Percentiles rank a stretch among this genome's conserved stretches.
phyloP scores from a whole-genome alignment of 2,329 filamentous ascomycete genomes.

The Aspergillus tanneri region DNA sequence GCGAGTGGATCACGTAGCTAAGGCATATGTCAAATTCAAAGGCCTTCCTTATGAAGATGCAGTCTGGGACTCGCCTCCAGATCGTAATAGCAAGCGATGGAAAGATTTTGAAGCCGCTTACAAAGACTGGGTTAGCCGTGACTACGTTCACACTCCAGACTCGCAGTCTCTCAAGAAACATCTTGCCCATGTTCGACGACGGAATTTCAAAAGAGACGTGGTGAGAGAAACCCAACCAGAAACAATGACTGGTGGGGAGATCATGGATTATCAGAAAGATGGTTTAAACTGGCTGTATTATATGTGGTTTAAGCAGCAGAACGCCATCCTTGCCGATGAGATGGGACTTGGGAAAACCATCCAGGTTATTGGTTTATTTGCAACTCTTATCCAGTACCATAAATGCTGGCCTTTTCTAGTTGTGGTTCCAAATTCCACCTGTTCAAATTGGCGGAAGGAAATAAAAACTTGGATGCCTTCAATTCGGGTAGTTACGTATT shows the following conservation, averaged over 20 bases:
- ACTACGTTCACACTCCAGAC: slow-evolving; percentile 65
- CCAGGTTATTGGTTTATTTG: slow-evolving; percentile 81
- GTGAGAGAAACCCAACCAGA: slow-evolving; percentile 71
- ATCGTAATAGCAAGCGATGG: slow-evolving; percentile 62
- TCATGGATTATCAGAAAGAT: slow-evolving; percentile 93
- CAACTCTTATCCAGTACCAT: slow-evolving; percentile 67
- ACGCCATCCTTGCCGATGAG: slow-evolving; percentile 90
- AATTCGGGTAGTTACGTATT: slow-evolving; percentile 87
- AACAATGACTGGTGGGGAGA: slow-evolving; percentile 70
- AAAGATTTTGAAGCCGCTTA: slow-evolving; percentile 79
- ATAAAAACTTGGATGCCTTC: slow-evolving; percentile 90
- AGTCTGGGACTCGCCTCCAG: slow-evolving; percentile 83
- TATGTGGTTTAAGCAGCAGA: slow-evolving; percentile 79
- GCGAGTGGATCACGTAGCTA: slow-evolving; percentile 68
- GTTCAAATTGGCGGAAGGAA: slow-evolving; percentile 95
- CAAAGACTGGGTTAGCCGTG: slow-evolving; percentile 77
- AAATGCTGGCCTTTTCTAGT: slow-evolving; percentile 88
- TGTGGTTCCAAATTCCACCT: slow-evolving; percentile 91
- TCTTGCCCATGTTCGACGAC: slow-evolving; percentile 64
- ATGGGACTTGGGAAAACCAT: slow-evolving; percentile 99
- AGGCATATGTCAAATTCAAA: slow-evolving; percentile 85
- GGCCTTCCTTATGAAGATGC: slow-evolving; percentile 86
- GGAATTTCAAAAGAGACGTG: slow-evolving; percentile 64
- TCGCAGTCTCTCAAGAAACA: slow-evolving; percentile 61
- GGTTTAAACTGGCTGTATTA: slow-evolving; percentile 94